phyloP scores from a whole-genome alignment of 352 stramenopile genomes.

The Phytophthora melonis region DNA sequence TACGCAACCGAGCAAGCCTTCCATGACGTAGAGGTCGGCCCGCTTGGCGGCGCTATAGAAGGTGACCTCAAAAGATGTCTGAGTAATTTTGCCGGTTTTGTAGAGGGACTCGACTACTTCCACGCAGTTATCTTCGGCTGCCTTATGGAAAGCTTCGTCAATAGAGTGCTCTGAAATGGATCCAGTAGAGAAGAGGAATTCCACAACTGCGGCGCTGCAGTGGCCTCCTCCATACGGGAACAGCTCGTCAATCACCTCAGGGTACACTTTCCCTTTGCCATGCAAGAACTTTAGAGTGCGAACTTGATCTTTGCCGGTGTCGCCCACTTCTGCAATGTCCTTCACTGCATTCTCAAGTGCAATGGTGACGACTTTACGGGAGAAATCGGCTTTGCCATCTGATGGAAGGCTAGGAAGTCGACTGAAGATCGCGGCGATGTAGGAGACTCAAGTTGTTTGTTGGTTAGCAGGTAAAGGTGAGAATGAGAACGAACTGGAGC shows the following conservation, averaged over 20 bases:
- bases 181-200: not conserved
- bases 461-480: conserved; percentile 1
- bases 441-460: not conserved
- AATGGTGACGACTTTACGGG: not conserved
- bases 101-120: not conserved
- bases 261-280: not conserved
- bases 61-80: not conserved
- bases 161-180: not conserved
- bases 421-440: not conserved
- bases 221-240: not conserved
- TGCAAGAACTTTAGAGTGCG: not conserved
- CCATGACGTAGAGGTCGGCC: not conserved
- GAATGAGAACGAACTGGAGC: not conserved
- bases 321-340: not conserved
- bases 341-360: not conserved
- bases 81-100: not conserved
- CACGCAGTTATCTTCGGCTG: not conserved
- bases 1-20: not conserved
- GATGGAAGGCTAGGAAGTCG: not conserved
- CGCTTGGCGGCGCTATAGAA: not conserved
- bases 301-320: not conserved
- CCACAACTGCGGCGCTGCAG: not conserved
- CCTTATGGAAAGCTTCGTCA: not conserved
- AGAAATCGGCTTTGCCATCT: not conserved
- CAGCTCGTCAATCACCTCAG: not conserved